Conservation (phyloP, 2,329 filamentous ascomycete genomes). For the Pseudopithomyces chartarum region DNA sequence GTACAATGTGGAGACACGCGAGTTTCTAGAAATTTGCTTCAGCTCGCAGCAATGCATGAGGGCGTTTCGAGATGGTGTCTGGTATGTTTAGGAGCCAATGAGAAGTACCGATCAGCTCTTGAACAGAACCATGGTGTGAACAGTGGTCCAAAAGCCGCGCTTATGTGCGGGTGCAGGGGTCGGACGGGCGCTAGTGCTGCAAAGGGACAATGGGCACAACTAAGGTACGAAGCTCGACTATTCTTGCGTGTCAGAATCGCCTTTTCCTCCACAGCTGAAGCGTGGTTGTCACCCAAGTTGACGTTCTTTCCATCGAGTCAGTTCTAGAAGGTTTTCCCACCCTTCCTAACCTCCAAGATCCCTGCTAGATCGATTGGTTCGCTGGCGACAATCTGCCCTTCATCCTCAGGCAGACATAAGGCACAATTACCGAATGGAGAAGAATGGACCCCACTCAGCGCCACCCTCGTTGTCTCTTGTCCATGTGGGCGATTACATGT, state of each 20-base stretch:
- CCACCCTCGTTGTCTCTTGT: conserved; percentile 17
- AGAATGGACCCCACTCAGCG: conserved; percentile 13
- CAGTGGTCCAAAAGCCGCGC: conserved; percentile 10
- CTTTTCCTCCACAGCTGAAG: conserved; percentile 14
- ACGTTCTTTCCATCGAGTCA: neutral
- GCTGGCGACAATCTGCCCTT: neutral
- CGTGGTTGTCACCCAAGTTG: neutral
- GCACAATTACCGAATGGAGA: conserved; percentile 15
- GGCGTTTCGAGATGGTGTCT: conserved; percentile 10
- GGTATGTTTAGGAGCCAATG: conserved; percentile 8
- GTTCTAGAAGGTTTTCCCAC: neutral
- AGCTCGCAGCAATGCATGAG: conserved; percentile 13
- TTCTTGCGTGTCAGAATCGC: conserved; percentile 11
- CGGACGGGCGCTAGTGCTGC: conserved; percentile 17
- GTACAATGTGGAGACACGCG: neutral
- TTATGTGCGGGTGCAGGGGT: conserved; percentile 20
- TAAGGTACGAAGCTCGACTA: conserved; percentile 11
- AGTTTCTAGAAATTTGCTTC: conserved; percentile 6
- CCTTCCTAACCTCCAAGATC: neutral
- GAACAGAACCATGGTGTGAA: conserved; percentile 7
- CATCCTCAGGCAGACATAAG: conserved; percentile 12
- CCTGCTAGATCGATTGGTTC: neutral
- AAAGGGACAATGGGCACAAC: conserved; percentile 19
- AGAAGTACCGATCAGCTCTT: neutral
- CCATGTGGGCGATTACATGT: conserved; percentile 2